Evolutionary conservation across 2,329 filamentous ascomycete species (phyloP).

Genomic region (Zarea fungicola): DNA sequence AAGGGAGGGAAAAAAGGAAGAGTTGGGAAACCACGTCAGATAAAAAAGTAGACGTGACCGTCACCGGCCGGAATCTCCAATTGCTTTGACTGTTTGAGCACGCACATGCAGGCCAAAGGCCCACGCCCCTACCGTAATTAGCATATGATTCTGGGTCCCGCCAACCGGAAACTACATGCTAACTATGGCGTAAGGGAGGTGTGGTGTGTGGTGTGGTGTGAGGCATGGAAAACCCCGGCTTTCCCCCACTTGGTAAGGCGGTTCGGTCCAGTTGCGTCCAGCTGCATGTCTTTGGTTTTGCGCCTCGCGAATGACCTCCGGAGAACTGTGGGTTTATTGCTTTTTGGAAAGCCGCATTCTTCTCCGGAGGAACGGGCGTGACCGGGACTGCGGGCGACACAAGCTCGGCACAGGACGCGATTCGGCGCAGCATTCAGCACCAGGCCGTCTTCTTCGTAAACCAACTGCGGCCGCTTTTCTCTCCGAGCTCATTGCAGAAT

Average conservation of each 20-base stretch:
- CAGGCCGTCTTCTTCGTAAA: too few species aligned
- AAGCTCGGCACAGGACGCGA: too few species aligned
- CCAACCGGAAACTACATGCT: not conserved
- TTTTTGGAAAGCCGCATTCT: conserved; percentile 11
- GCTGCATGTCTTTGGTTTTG: too few species aligned
- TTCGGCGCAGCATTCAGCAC: too few species aligned
- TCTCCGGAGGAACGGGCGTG: conserved; percentile 3
- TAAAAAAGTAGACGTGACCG: conserved; percentile 4
- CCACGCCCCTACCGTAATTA: not conserved
- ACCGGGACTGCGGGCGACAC: conserved; percentile 1
- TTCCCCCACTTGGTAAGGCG: not conserved
- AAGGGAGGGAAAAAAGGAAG: conserved; percentile 12
- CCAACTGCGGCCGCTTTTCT: too few species aligned
- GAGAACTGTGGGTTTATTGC: conserved; percentile 2
- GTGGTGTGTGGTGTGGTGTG: too few species aligned
- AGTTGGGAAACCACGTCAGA: conserved; percentile 5
- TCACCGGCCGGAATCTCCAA: not conserved
- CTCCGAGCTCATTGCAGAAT: too few species aligned
- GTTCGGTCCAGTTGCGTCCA: not conserved
- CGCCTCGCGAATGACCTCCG: too few species aligned
- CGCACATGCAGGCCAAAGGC: conserved; percentile 1
- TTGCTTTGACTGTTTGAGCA: conserved; percentile 9
- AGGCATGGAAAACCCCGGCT: conserved; percentile 1
- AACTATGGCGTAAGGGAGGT: conserved; percentile 9
- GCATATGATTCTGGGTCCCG: conserved; percentile 15